Percentiles rank a stretch among this genome's conserved stretches.
Conservation (phyloP, 2,329 filamentous ascomycete species). For the Kalaharituber pfeilii region DNA sequence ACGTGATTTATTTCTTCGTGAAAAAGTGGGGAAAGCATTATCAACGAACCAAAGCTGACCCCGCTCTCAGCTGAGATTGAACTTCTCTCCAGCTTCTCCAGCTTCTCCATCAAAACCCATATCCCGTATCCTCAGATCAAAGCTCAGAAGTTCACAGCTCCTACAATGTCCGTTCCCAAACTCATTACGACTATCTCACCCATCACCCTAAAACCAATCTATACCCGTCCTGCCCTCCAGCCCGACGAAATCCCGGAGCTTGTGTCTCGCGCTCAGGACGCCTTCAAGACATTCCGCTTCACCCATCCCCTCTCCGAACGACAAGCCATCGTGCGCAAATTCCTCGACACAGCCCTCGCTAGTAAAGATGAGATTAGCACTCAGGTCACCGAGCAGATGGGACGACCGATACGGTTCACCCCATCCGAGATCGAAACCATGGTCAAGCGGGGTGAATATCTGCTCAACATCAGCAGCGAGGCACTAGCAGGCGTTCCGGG, state of each 20-base stretch:
- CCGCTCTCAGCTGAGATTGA: too few species aligned
- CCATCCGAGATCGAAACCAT: conserved; percentile 71
- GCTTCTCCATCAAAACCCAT: too few species aligned
- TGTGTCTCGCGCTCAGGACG: conserved; percentile 52
- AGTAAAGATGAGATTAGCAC: conserved; percentile 64
- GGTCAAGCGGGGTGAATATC: conserved; percentile 66
- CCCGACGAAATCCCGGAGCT: conserved; percentile 51
- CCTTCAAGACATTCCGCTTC: conserved; percentile 60
- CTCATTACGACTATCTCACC: conserved; percentile 71
- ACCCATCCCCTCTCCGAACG: conserved; percentile 53
- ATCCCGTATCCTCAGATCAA: too few species aligned
- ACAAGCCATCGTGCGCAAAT: conserved; percentile 64
- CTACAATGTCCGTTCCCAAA: conserved; percentile 3
- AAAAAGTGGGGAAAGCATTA: too few species aligned
- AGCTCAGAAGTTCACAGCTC: too few species aligned
- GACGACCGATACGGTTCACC: conserved; percentile 74
- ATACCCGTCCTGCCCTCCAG: conserved; percentile 61
- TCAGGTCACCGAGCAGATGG: conserved; percentile 90
- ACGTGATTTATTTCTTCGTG: too few species aligned
- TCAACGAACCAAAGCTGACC: too few species aligned
- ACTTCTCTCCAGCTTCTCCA: too few species aligned
- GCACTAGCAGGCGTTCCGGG: conserved; percentile 58
- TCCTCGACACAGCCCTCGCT: conserved; percentile 50
- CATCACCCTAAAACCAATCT: conserved; percentile 65
- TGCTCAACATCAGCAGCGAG: conserved; percentile 67